Evolutionary conservation across 2,329 filamentous ascomycete genomes (phyloP).

Genomic region (Metarhizium brunneum): DNA sequence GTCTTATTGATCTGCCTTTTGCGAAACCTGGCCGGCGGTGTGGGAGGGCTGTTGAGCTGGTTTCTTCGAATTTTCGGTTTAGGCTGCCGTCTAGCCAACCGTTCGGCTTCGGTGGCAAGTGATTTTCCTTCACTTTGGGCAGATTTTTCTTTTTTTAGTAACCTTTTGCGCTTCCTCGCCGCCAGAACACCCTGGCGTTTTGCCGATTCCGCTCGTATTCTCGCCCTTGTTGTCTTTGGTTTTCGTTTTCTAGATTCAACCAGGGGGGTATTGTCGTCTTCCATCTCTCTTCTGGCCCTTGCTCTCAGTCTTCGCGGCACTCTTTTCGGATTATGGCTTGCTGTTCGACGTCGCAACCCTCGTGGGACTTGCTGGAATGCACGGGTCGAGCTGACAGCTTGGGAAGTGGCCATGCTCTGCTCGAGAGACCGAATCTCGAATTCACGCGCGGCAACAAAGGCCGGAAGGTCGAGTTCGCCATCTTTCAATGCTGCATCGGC

Average conservation of each 20-base stretch:
- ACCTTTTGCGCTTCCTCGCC: slow-evolving; percentile 41
- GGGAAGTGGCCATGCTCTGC: slow-evolving; percentile 69
- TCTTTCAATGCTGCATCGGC: slow-evolving; percentile 46
- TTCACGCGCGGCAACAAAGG: slow-evolving; percentile 76
- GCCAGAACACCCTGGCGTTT: slow-evolving; percentile 58
- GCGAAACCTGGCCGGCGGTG: slow-evolving; percentile 58
- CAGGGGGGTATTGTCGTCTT: slow-evolving; percentile 82
- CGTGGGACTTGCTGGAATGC: slow-evolving; percentile 90
- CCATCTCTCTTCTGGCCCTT: slow-evolving; percentile 66
- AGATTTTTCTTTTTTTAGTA: slow-evolving; percentile 19
- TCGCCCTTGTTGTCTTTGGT: slow-evolving; percentile 45
- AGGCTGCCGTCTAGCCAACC: slow-evolving; percentile 20
- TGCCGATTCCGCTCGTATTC: slow-evolving; percentile 66
- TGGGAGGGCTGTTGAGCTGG: slow-evolving; percentile 50
- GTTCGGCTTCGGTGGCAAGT: slow-evolving; percentile 5
- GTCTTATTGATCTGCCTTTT: slow-evolving; percentile 83
- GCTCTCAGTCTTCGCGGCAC: slow-evolving; percentile 69
- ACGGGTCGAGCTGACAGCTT: slow-evolving; percentile 50
- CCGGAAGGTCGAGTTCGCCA: slow-evolving; percentile 76
- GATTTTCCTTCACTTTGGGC: slow-evolving; percentile 9
- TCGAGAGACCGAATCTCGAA: slow-evolving; percentile 85
- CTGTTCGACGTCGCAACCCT: slow-evolving; percentile 74
- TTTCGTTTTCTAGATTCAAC: slow-evolving; percentile 57
- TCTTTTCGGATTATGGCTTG: slow-evolving; percentile 88
- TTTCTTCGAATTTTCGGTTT: slow-evolving; percentile 64